phyloP scores from a whole-genome alignment of 192 early-diverging fungal genomes.

The Linnemannia exigua region DNA sequence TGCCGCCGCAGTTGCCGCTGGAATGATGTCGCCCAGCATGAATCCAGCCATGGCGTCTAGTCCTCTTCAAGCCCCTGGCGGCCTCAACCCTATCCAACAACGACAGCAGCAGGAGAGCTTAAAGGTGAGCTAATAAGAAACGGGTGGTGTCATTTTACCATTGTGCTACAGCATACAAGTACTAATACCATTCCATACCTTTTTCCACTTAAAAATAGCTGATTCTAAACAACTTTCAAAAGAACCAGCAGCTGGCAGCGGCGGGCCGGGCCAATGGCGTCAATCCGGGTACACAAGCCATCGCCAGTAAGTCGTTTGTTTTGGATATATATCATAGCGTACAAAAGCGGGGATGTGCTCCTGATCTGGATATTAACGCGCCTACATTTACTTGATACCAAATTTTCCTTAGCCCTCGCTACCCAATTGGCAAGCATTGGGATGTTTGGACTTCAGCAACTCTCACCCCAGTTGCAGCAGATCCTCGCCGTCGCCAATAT shows the following conservation, averaged over 20 bases:
- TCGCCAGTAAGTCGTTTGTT: constrained; percentile 28
- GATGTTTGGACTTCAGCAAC: constrained; percentile 33
- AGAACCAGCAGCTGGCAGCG: constrained; percentile 33
- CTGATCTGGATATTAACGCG: background rate
- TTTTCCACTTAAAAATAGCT: background rate
- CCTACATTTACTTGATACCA: too few relatives aligned
- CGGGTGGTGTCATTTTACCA: too few relatives aligned
- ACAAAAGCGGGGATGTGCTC: background rate
- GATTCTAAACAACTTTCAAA: constrained; percentile 35
- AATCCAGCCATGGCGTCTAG: constrained; percentile 27
- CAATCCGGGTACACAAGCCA: background rate
- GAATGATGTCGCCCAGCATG: constrained; percentile 53
- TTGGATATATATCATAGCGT: background rate
- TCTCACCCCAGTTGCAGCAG: constrained; percentile 27
- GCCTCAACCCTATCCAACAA: background rate
- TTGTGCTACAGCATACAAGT: too few relatives aligned
- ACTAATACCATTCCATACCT: too few relatives aligned
- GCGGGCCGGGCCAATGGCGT: constrained; percentile 25
- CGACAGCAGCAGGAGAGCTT: constrained; percentile 28
- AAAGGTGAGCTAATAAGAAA: constrained; percentile 9
- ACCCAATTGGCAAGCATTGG: constrained; percentile 29
- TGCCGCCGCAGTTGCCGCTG: constrained; percentile 10
- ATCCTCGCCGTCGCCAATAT: constrained; percentile 16
- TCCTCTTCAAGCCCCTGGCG: constrained; percentile 15
- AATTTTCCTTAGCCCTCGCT: constrained; percentile 16